Evolutionary conservation across 306 rosid species (phyloP).

Genomic region (Hippophae rhamnoides): DNA sequence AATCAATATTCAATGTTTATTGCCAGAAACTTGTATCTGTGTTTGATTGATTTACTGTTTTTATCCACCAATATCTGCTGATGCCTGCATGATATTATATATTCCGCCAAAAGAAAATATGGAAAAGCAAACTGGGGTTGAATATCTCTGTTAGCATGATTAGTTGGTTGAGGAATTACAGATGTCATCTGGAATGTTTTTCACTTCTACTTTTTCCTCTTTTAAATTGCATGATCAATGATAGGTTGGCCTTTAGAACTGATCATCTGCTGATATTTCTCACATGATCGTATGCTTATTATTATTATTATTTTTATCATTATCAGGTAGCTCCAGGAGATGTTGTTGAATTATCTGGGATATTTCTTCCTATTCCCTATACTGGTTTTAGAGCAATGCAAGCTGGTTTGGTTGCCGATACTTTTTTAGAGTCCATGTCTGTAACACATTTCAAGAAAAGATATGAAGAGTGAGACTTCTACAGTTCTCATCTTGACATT

Average conservation of each 20-base stretch:
- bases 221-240: too few relatives aligned
- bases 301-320: constrained; percentile 10
- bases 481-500: constrained; percentile 2
- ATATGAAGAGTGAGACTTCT: constrained; percentile 83
- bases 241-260: neutral
- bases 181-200: too few relatives aligned
- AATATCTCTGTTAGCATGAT: too few relatives aligned
- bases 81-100: too few relatives aligned
- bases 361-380: constrained; percentile 93
- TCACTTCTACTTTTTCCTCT: too few relatives aligned
- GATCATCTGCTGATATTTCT: constrained; percentile 13
- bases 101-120: too few relatives aligned
- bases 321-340: constrained; percentile 93
- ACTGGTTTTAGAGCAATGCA: constrained; percentile 95
- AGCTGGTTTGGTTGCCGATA: constrained; percentile 94
- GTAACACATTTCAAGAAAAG: constrained; percentile 81
- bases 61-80: too few relatives aligned
- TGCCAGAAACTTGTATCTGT: neutral
- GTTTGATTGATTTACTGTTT: neutral
- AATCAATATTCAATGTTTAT: neutral
- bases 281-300: neutral
- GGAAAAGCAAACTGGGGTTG: too few relatives aligned
- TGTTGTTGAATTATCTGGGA: constrained; percentile 87
- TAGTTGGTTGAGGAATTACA: too few relatives aligned
- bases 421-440: constrained; percentile 97